Evolutionary conservation across 441 rosid species (phyloP).

Genomic region (Capsella rubella): DNA sequence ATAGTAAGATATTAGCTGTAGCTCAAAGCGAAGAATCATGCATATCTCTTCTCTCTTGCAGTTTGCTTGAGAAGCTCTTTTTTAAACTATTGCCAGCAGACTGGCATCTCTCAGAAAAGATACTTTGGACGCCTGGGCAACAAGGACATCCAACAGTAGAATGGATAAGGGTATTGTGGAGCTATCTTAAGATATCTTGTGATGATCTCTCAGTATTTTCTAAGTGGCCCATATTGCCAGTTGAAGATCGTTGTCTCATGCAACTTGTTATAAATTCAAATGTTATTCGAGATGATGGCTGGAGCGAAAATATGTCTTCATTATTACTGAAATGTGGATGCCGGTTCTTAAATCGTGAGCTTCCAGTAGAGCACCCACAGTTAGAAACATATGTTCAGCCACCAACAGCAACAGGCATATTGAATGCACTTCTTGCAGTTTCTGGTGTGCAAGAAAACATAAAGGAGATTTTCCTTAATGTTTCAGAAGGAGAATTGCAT

Average conservation of each 20-base stretch:
- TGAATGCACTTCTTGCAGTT: slow-evolving; percentile 83
- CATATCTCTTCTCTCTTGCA: slow-evolving; percentile 82
- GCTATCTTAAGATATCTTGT: slow-evolving; percentile 80
- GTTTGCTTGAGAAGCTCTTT: slow-evolving; percentile 88
- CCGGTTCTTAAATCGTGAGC: slow-evolving; percentile 72
- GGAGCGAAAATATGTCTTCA: slow-evolving; percentile 98
- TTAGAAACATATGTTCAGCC: slow-evolving; percentile 89
- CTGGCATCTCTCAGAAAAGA: slow-evolving; percentile 83
- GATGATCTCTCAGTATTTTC: slow-evolving; percentile 89
- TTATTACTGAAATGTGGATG: slow-evolving; percentile 93
- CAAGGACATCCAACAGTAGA: slow-evolving; percentile 85
- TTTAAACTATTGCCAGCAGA: slow-evolving; percentile 88
- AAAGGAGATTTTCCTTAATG: slow-evolving; percentile 65
- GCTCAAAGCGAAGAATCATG: slow-evolving; percentile 82
- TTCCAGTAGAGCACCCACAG: slow-evolving; percentile 84
- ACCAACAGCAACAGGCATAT: slow-evolving; percentile 87
- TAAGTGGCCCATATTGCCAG: slow-evolving; percentile 98
- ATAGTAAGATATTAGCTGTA: slow-evolving; percentile 69
- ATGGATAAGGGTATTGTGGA: slow-evolving; percentile 89
- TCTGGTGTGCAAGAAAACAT: slow-evolving; percentile 70
- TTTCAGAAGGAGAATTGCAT: slow-evolving; percentile 89
- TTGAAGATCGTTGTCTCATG: slow-evolving; percentile 74
- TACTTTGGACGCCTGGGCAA: slow-evolving; percentile 86
- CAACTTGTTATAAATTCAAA: slow-evolving; percentile 78
- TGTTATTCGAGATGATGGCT: slow-evolving; percentile 84